Conservation (phyloP, 2,329 filamentous ascomycete genomes). For the Ilyonectria robusta region DNA sequence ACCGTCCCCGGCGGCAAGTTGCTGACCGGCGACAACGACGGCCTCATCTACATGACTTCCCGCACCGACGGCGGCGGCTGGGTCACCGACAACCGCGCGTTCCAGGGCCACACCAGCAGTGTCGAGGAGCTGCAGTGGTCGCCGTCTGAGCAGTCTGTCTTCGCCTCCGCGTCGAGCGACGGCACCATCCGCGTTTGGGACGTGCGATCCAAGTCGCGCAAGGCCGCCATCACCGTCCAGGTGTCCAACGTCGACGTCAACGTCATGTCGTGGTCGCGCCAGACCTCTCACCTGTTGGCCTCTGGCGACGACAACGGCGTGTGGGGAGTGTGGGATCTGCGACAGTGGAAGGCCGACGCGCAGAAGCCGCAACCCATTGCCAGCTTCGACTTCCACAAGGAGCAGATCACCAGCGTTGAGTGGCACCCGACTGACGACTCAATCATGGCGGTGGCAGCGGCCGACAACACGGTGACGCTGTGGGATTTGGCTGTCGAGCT, state of each 20-base stretch:
- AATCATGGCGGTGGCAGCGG: conserved; percentile 91
- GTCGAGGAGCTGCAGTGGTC: conserved; percentile 99
- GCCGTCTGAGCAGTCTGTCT: conserved; percentile 91
- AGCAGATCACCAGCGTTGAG: conserved; percentile 95
- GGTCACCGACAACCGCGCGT: conserved; percentile 87
- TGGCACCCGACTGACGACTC: conserved; percentile 99
- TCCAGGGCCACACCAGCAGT: conserved; percentile 85
- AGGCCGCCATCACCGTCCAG: conserved; percentile 88
- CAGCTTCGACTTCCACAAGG: conserved; percentile 94
- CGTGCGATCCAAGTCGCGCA: conserved; percentile 88
- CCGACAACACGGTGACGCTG: conserved; percentile 92
- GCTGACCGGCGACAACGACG: conserved; percentile 91
- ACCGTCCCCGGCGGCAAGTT: conserved; percentile 83
- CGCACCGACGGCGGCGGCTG: conserved; percentile 90
- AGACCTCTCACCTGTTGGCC: conserved; percentile 90
- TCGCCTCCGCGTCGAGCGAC: conserved; percentile 93
- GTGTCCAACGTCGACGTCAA: conserved; percentile 92
- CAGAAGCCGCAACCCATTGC: conserved; percentile 85
- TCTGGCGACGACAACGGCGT: conserved; percentile 93
- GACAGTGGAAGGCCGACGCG: conserved; percentile 84
- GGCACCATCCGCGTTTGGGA: conserved; percentile 98
- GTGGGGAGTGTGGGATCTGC: conserved; percentile 96
- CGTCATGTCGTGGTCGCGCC: conserved; percentile 93
- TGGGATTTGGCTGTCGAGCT: conserved; percentile 98
- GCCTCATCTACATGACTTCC: conserved; percentile 89